Evolutionary conservation across 371 early-diverging fungal species (phyloP).

Genomic region (Mucor indicus): DNA sequence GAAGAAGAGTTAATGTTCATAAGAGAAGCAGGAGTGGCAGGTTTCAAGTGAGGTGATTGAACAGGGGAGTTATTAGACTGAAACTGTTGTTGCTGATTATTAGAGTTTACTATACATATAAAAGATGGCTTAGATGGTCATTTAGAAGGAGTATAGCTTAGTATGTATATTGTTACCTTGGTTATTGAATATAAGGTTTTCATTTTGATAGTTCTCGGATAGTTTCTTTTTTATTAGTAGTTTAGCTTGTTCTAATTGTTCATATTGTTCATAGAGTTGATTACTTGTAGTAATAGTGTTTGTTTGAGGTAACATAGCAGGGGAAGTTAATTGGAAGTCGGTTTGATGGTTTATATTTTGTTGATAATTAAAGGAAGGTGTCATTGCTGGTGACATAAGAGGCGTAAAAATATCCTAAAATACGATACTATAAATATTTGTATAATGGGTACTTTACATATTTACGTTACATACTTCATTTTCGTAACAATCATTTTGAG

Average conservation of each 20-base stretch:
- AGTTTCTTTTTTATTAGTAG: slow-evolving; percentile 32
- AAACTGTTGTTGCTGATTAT: background rate
- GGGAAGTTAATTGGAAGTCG: slow-evolving; percentile 61
- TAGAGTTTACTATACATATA: background rate
- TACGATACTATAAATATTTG: background rate
- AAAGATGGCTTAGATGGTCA: background rate
- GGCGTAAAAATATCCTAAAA: slow-evolving; percentile 51
- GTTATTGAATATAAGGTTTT: slow-evolving; percentile 3
- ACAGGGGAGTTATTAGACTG: background rate
- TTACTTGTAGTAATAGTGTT: background rate
- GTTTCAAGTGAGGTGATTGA: slow-evolving; percentile 34
- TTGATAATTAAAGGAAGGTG: slow-evolving; percentile 45
- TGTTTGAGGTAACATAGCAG: slow-evolving; percentile 39
- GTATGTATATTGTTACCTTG: background rate
- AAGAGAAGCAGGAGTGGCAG: slow-evolving; percentile 64
- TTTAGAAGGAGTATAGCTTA: background rate
- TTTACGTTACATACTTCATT: background rate
- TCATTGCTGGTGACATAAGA: slow-evolving; percentile 65
- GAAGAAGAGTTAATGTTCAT: slow-evolving; percentile 43
- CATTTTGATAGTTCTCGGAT: slow-evolving; percentile 11
- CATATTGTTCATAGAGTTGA: slow-evolving; percentile 23
- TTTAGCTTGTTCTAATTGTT: slow-evolving; percentile 42
- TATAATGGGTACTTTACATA: background rate
- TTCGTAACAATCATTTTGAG: slow-evolving; percentile 6
- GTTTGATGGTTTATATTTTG: slow-evolving; percentile 31